phyloP scores from a whole-genome alignment of 805 yeast genomes.

The Lachancea quebecensis region DNA sequence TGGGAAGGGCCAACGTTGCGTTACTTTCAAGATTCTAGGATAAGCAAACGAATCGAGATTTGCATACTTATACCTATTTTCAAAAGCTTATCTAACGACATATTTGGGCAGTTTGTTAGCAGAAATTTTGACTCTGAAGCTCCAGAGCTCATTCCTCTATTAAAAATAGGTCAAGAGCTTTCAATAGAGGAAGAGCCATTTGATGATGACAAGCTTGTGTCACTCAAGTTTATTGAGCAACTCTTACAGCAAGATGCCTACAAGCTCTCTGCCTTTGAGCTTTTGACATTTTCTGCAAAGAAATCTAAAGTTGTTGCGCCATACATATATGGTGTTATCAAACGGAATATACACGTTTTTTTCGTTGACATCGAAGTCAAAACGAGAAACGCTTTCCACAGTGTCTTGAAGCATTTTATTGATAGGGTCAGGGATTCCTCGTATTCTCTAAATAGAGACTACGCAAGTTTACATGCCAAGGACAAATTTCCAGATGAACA shows the following conservation, averaged over 20 bases:
- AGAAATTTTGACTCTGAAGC: conserved; percentile 17
- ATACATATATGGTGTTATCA: conserved; percentile 39
- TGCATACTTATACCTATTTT: conserved; percentile 62
- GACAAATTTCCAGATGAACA: conserved; percentile 37
- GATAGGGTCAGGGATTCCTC: conserved; percentile 63
- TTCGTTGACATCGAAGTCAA: conserved; percentile 64
- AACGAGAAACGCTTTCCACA: conserved; percentile 56
- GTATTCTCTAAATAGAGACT: conserved; percentile 49
- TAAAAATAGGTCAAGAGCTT: conserved; percentile 59
- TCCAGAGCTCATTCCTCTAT: conserved; percentile 42
- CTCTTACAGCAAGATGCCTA: conserved; percentile 42
- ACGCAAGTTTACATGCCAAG: conserved; percentile 34
- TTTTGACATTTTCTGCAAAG: conserved; percentile 55
- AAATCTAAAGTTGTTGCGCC: conserved; percentile 50
- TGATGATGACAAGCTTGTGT: conserved; percentile 32
- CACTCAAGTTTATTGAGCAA: conserved; percentile 27
- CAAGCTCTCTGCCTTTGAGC: conserved; percentile 51
- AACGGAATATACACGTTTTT: conserved; percentile 40
- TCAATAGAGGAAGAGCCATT: conserved; percentile 48
- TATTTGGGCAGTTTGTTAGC: conserved; percentile 34
- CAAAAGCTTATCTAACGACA: conserved; percentile 38
- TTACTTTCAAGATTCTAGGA: conserved; percentile 29
- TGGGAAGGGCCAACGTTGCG: conserved; percentile 43
- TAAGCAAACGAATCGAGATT: conserved; percentile 44
- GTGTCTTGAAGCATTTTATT: conserved; percentile 56